Conservation (phyloP, 1,284 basidiomycete species). For the Fomitiporia mediterranea region DNA sequence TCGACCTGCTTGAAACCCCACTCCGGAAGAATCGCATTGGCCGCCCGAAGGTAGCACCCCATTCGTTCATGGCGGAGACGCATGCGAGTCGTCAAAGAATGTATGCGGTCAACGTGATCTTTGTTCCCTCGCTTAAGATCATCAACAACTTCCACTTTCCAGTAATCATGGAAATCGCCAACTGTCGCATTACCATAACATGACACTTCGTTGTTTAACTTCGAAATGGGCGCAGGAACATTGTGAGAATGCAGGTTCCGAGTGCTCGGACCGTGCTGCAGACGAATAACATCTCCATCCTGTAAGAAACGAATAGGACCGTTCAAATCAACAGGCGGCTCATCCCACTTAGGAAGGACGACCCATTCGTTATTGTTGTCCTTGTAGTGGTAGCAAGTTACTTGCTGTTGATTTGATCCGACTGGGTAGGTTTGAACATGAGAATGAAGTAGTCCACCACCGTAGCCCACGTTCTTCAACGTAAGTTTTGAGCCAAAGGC, state of each 20-base stretch:
- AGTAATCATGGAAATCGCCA: slow-evolving; percentile 88
- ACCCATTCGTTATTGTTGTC: slow-evolving; percentile 96
- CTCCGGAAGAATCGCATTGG: slow-evolving; percentile 86
- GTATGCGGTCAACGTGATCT: slow-evolving; percentile 64
- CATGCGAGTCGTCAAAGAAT: slow-evolving; percentile 86
- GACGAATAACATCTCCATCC: slow-evolving; percentile 76
- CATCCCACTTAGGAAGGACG: slow-evolving; percentile 79
- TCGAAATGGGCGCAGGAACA: slow-evolving; percentile 85
- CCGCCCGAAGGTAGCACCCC: slow-evolving; percentile 89
- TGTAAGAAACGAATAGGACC: slow-evolving; percentile 68
- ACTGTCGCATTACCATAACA: slow-evolving; percentile 87
- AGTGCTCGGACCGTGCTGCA: slow-evolving; percentile 77
- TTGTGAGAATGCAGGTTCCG: slow-evolving; percentile 94
- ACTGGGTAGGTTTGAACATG: slow-evolving; percentile 93
- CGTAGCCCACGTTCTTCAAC: slow-evolving; percentile 97
- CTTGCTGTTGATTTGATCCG: slow-evolving; percentile 94
- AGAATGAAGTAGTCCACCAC: slow-evolving; percentile 93
- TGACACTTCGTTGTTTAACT: slow-evolving; percentile 88
- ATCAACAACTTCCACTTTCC: slow-evolving; percentile 93
- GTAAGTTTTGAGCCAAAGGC: slow-evolving; percentile 90
- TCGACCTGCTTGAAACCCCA: slow-evolving; percentile 99
- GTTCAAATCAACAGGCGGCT: slow-evolving; percentile 58
- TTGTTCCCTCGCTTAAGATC: slow-evolving; percentile 69
- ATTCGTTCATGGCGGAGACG: slow-evolving; percentile 76
- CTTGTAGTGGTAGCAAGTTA: slow-evolving; percentile 99